Base-by-base conservation (phyloP, 2,329 filamentous ascomycete genomes). In the Ceratocystis cubensis region DNA sequence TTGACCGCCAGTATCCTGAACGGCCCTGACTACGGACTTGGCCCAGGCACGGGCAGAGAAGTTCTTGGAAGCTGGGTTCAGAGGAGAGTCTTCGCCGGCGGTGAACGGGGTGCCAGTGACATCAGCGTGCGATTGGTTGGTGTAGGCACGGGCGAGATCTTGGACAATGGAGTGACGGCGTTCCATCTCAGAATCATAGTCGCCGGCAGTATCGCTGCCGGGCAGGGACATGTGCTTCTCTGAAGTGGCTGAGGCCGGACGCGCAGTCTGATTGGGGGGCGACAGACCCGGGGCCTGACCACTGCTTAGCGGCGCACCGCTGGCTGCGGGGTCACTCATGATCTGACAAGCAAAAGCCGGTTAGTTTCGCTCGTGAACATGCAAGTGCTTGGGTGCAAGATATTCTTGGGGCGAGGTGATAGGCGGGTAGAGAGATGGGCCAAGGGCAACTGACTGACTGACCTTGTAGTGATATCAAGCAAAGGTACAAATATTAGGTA, bases 1-100 rank as follows among this genome's bases (percentile, higher is more conserved):
- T 15, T 75, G 73, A 69, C 79, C 77, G 64, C 82, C 85, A 67
- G 82, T 80, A 69, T 75, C 78, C 41, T 78, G 77, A 59, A 79
- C 77, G 68, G 83, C 75, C 68, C 79, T 78, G 41, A 84, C 80
- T 8, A 87, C 73, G 44, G 82, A 77, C 75, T 82, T 84, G 67
- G 82, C 82, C 86, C 86, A 88, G 56, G 79, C 77, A 61, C 79
- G 78, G 37, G 76, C 78, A 66, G 77, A 81, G 73, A 86, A 86
- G 67, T 81, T 78, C 28, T 75, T 73, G 3, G 80, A 83, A 64
- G 72, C 73, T 2, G 82, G 82, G 71, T 85, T 82, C 37, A 84
- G 72, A 0, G 78, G 75, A n/a, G 81, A 83, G 68, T 82, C 75
- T 46, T 78, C 74, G 10, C 72, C 76, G 45, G 76, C 76, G 59